phyloP scores from a whole-genome alignment of 2,329 filamentous ascomycete genomes.

The Penicillium sp. region DNA sequence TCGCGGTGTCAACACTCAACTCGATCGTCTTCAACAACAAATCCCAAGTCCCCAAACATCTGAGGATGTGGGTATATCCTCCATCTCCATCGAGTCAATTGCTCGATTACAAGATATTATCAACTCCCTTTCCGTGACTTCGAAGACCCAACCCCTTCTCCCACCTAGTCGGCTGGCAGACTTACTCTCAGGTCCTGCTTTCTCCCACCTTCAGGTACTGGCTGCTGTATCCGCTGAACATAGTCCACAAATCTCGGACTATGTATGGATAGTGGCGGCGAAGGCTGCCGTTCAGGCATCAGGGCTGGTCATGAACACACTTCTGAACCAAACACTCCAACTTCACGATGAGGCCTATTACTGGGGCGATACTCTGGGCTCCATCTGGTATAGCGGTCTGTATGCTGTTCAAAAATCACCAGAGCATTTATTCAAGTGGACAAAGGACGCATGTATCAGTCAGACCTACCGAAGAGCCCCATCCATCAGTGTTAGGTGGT shows the following conservation, averaged over 20 bases:
- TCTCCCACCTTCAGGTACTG: constrained; percentile 42
- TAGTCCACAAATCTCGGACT: constrained; percentile 64
- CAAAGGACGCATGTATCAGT: constrained; percentile 59
- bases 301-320: constrained; percentile 69
- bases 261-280: constrained; percentile 85
- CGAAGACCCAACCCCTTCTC: constrained; percentile 62
- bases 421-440: constrained; percentile 67
- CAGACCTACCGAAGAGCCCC: constrained; percentile 21
- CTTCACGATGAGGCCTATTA: constrained; percentile 88
- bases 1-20: constrained; percentile 54
- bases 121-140: constrained; percentile 66
- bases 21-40: constrained; percentile 55
- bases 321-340: constrained; percentile 78
- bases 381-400: constrained; percentile 70
- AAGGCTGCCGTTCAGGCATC: constrained; percentile 92
- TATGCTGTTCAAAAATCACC: constrained; percentile 88
- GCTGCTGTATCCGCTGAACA: constrained; percentile 22
- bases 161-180: constrained; percentile 56
- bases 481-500: constrained; percentile 46
- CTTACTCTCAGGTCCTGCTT: constrained; percentile 50
- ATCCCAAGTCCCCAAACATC: constrained; percentile 14
- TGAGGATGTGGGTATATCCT: constrained; percentile 24
- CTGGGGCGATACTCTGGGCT: constrained; percentile 84
- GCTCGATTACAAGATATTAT: constrained; percentile 62
- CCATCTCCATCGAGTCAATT: constrained; percentile 27